Conservation (phyloP, 1,284 basidiomycete genomes). For the Pseudozyma tsukubaensis region DNA sequence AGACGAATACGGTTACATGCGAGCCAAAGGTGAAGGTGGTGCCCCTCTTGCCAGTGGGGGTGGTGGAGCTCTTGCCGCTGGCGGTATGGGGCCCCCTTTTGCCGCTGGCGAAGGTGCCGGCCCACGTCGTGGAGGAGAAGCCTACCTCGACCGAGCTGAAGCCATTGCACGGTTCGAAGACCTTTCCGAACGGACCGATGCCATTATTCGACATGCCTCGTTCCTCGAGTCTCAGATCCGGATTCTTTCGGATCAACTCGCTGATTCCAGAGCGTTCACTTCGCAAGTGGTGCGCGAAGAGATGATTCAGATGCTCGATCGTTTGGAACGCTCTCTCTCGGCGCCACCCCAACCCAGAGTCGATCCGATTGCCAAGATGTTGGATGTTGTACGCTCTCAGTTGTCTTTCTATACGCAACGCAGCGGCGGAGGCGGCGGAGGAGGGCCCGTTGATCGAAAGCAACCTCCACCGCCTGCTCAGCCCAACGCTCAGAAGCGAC, state of each 20-base stretch:
- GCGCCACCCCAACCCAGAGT: slow-evolving; percentile 22
- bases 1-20: slow-evolving; percentile 40
- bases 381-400: slow-evolving; percentile 30
- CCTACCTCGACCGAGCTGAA: slow-evolving; percentile 30
- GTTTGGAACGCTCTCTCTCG: slow-evolving; percentile 26
- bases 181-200: slow-evolving; percentile 62
- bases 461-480: slow-evolving; percentile 2
- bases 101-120: slow-evolving; percentile 2
- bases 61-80: slow-evolving; percentile 10
- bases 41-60: neutral
- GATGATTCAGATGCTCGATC: slow-evolving; percentile 40
- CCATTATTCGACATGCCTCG: slow-evolving; percentile 62
- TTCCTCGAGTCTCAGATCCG: slow-evolving; percentile 61
- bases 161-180: slow-evolving; percentile 52
- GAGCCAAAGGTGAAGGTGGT: slow-evolving; percentile 24
- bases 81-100: slow-evolving; percentile 14
- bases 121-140: slow-evolving; percentile 16
- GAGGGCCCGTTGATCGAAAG: slow-evolving; percentile 6
- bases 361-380: slow-evolving; percentile 24
- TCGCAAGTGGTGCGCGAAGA: slow-evolving; percentile 36
- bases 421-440: slow-evolving; percentile 11
- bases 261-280: slow-evolving; percentile 37
- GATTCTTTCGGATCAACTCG: slow-evolving; percentile 51
- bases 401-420: slow-evolving; percentile 29
- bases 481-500: slow-evolving; percentile 12